These are phyloP conservation scores for Paramecium sonneborni DNA, from an alignment of 73 alveolate genomes.

Conservation along the genomic window DNA sequence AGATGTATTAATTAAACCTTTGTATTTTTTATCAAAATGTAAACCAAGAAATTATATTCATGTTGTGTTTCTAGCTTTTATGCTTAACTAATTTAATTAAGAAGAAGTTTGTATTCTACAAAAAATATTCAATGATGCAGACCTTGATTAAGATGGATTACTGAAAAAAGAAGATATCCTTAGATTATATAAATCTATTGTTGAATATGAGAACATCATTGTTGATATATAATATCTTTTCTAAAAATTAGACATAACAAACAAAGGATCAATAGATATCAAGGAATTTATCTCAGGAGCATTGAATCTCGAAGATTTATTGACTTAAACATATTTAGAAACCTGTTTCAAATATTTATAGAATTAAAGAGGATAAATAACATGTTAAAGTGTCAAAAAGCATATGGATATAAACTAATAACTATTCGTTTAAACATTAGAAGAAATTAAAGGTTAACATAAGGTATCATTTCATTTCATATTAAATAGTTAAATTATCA, in stretches of 20 bases:
- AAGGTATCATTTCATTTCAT: not conserved
- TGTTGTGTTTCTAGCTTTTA: not conserved
- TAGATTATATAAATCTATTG: not conserved
- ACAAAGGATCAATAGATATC: not conserved
- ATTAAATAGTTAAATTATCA: not conserved
- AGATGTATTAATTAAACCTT: not conserved
- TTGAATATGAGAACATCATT: not conserved
- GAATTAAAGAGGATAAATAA: not conserved
- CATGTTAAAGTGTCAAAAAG: not conserved
- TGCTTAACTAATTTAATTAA: not conserved
- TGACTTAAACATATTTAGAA: not conserved
- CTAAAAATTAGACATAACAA: not conserved
- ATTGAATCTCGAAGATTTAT: not conserved
- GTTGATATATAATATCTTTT: not conserved
- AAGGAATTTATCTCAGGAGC: not conserved
- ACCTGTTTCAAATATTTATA: slow-evolving; percentile 6
- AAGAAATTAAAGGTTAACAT: not conserved
- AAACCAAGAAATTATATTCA: not conserved
- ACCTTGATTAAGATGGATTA: slow-evolving; percentile 9
- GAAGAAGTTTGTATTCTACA: not conserved
- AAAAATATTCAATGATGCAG: not conserved
- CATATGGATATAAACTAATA: not conserved
- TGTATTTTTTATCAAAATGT: not conserved
- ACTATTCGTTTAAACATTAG: not conserved
- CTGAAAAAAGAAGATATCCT: not conserved